Evolutionary conservation across 192 early-diverging fungal genomes (phyloP), one percentile per base, ranked within the genome.

Genomic region (Dimargaris cristalligena): DNA sequence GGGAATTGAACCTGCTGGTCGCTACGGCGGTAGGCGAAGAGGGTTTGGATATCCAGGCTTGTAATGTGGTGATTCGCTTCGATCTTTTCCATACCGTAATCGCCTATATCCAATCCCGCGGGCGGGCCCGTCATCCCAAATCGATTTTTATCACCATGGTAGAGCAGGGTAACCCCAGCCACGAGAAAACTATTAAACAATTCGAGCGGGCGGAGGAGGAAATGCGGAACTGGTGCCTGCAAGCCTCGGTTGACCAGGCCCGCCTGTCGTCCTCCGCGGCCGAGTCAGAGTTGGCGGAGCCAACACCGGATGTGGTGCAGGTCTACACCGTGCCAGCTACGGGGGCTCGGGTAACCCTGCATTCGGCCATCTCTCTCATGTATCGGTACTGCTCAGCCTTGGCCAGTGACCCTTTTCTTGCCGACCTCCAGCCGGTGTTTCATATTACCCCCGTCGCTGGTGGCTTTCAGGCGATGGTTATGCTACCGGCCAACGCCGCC

Each of bases 1-100:
- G 83, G 44, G 65, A 68, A 3, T 64, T 85, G 29, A 94, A 94
- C 61, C 61, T 94, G 29, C 62, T 97, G 1, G 79, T 94, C 56
- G 85, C 94, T 6, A 97, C 94, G 0, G 82, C 84, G 72, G 91
- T 97, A 13, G 94, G 89, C 13, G 94, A 94, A 64, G 94, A 97
- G 66, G 94, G 94, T 23, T 70, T 97, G 1, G 94, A 97, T 66
- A 89, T 97, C 47, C 87, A 89, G 63, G 82, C 86, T 0, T 97
- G 91, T 68, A 94, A 90, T 47, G 52, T 90, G 45, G 89, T 94
- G 11, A 76, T 93, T 25, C 75, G 87, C 68, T 92, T 91, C 65
- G 87, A 94, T 33, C 75, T 84, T 54, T 83, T 84, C 51, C 71
- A 74, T 16, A 85, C 86, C 0, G 66, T 82, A 2, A 83, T 82